phyloP scores from a whole-genome alignment of 768 basidiomycete species.

The Collybia sp. region DNA sequence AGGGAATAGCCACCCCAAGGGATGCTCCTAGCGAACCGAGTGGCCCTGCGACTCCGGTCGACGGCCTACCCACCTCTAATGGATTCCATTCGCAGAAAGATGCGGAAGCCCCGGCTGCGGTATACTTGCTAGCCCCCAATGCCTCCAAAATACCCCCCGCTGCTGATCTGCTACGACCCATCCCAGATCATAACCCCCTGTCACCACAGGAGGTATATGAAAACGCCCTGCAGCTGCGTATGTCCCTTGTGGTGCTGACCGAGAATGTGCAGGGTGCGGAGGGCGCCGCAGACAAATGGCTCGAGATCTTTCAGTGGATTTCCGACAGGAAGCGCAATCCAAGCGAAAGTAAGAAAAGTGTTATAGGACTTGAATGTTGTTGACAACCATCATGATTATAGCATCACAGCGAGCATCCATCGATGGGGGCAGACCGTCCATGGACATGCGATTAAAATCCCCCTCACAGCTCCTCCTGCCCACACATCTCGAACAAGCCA shows the following conservation, averaged over 20 bases:
- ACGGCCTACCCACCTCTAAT: no score
- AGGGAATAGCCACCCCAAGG: no score
- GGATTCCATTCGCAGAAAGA: no score
- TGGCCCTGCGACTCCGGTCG: no score
- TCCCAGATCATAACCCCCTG: conserved; percentile 43
- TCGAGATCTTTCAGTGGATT: conserved; percentile 85
- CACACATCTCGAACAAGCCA: not conserved
- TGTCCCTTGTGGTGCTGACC: conserved; percentile 76
- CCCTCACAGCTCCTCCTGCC: not conserved
- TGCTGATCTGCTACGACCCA: conserved; percentile 34
- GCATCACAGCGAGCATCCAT: conserved; percentile 9
- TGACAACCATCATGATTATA: not conserved
- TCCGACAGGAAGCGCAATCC: conserved; percentile 46
- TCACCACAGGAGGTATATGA: conserved; percentile 64
- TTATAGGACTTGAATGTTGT: conserved; percentile 1
- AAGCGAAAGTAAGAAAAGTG: conserved; percentile 12
- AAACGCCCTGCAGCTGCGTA: conserved; percentile 76
- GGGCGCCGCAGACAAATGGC: conserved; percentile 73
- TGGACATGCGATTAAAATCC: not conserved
- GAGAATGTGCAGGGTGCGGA: conserved; percentile 87
- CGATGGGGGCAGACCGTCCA: not conserved
- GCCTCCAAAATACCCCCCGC: conserved; percentile 34
- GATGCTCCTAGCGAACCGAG: no score
- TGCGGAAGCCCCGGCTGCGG: no score
- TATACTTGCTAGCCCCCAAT: conserved; percentile 11